Base-by-base conservation (phyloP, 441 rosid species). In the Gossypium trilobum region DNA sequence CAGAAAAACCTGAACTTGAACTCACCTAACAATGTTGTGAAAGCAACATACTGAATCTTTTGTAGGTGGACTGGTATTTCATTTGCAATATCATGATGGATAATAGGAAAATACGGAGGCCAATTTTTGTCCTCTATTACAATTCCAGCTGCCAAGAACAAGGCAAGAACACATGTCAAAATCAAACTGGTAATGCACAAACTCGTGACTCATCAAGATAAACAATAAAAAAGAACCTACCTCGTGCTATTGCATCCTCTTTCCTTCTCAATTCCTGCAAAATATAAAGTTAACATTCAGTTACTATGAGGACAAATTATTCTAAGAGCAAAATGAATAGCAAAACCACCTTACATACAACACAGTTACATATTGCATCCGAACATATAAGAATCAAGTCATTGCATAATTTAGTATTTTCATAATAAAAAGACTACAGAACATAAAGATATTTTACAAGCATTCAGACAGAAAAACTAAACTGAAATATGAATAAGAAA, bases 1-100 rank as follows among this genome's bases (percentile, higher is more conserved):
- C 0, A 50, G 51, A 48, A 59, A 44, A 48, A 7, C 57, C 20
- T 33, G 16, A 31, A 65, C 16, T 55, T 58, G 42, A 51, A 75
- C 89, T 73, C 82, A 91, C 98, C 99, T 84, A 95, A 78, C 75
- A 80, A 85, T 72, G 99, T 93, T 63, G 97, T 90, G 83, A 95
- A 95, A 62, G 99, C 97, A 72, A 91, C 93, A 36, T 95, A 95
- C 69, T 88, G 97, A 74, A 89, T 73, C 82, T 78, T 88, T 83
- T 91, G 99, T 42, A 95, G 85, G 80, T 95, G 99, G 73, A 93
- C 73, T 29, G 99, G 99, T 82, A 93, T 93, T 82, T 95, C 99
- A 69, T 85, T 90, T 73, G 88, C 77, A 74, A 95, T 93, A 81
- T 93, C 98, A 77, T 95, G 97, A 77, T 95, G 99, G 77, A 93